A percentile compares a stretch with the other conserved stretches of the same genome.
Conservation (phyloP, 2,329 filamentous ascomycete species). For the Colletotrichum camelliae region DNA sequence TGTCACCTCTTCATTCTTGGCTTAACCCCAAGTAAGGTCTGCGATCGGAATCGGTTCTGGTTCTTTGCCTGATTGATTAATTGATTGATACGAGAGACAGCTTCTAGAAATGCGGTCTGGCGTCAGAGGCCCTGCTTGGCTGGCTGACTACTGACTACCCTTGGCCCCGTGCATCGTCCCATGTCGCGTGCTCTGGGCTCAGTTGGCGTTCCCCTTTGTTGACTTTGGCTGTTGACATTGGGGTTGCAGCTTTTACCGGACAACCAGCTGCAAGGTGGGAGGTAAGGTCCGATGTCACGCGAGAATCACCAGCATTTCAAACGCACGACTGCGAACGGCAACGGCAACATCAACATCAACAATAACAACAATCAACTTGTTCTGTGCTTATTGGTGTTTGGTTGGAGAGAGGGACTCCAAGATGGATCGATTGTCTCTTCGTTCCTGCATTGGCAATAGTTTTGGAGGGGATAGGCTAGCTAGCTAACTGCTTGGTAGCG, state of each 20-base stretch:
- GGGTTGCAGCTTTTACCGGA: neutral
- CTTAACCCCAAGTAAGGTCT: neutral
- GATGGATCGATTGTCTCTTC: conserved; percentile 6
- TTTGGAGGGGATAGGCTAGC: neutral
- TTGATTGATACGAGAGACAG: neutral
- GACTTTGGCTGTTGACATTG: conserved; percentile 20
- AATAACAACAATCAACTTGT: neutral
- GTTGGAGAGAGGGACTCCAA: neutral
- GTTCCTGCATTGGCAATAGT: conserved; percentile 1
- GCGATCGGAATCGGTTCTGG: neutral
- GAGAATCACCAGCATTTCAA: neutral
- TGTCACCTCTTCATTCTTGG: neutral
- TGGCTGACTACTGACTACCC: neutral
- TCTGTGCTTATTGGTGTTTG: neutral
- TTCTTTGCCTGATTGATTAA: neutral
- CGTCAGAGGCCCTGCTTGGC: neutral
- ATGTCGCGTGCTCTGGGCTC: conserved; percentile 13
- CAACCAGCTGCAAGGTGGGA: conserved; percentile 5
- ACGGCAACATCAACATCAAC: neutral
- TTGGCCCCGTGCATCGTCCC: conserved; percentile 11
- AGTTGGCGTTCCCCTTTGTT: conserved; percentile 4
- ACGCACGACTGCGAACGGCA: neutral
- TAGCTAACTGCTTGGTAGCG: neutral
- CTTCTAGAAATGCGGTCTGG: conserved; percentile 6
- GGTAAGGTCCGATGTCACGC: neutral